These are phyloP conservation scores for Cucurbita pepo DNA, from an alignment of 306 rosid species.

Conservation along the genomic window DNA sequence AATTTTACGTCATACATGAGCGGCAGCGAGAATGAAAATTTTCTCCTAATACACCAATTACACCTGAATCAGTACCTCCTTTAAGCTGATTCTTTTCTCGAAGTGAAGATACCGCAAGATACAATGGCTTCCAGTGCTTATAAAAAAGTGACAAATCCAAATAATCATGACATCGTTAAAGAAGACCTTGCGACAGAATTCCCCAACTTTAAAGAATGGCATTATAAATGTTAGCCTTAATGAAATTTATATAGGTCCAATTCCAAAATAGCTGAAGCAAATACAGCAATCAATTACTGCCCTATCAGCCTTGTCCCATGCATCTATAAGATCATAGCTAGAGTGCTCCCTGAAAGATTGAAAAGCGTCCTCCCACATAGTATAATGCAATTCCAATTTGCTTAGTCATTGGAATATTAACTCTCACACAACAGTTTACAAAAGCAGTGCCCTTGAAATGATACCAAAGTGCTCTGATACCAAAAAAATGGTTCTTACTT, in stretches of 20 bases:
- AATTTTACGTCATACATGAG: background rate
- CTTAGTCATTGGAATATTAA: too few relatives aligned
- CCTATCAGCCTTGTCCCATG: background rate
- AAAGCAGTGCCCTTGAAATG: too few relatives aligned
- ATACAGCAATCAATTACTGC: background rate
- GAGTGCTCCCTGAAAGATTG: background rate
- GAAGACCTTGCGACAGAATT: background rate
- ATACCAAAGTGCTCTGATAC: background rate
- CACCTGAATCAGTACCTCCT: background rate
- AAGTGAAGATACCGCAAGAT: background rate
- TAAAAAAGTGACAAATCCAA: background rate
- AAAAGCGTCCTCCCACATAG: too few relatives aligned
- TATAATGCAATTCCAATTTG: too few relatives aligned
- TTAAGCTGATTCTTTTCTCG: background rate
- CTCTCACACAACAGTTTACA: too few relatives aligned
- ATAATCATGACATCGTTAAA: background rate
- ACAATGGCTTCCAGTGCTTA: background rate
- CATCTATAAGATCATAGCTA: background rate
- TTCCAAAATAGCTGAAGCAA: background rate
- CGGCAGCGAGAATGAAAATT: too few relatives aligned
- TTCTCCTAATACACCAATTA: background rate
- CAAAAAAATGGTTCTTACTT: background rate
- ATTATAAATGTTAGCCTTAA: background rate
- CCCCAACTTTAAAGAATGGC: background rate
- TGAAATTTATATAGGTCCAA: background rate